Percentiles rank a stretch among this genome's conserved stretches.
phyloP scores from a whole-genome alignment of 2,329 filamentous ascomycete species.

The Chaetomium sp. region DNA sequence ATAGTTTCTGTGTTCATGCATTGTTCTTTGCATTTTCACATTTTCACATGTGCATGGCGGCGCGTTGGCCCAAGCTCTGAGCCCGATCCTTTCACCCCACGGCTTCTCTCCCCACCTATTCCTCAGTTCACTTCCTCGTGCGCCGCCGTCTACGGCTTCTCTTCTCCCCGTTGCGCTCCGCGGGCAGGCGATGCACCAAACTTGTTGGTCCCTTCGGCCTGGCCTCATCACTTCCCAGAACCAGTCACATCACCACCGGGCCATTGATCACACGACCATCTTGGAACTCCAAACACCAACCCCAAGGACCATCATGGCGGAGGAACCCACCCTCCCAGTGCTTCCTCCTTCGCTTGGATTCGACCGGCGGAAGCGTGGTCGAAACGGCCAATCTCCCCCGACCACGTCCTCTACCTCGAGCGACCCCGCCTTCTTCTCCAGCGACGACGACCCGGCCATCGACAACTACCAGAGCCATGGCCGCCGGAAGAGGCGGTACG shows the following conservation, averaged over 20 bases:
- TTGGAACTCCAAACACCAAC: no score
- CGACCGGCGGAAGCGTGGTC: conserved; percentile 33
- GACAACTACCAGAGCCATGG: conserved; percentile 54
- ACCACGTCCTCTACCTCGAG: conserved; percentile 51
- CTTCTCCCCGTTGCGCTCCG: no score
- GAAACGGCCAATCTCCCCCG: conserved; percentile 25
- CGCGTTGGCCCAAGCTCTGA: neutral
- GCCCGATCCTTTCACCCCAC: no score
- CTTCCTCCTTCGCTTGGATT: conserved; percentile 2
- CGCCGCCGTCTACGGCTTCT: no score
- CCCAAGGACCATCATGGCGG: conserved; percentile 1
- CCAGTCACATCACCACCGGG: no score
- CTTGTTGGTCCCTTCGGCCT: no score
- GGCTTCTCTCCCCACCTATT: no score
- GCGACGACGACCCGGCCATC: conserved; percentile 61
- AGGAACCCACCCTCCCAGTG: conserved; percentile 9
- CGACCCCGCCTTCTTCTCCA: conserved; percentile 65
- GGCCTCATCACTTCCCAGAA: no score
- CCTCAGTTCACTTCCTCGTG: no score
- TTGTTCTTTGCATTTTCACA: neutral
- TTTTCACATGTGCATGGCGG: neutral
- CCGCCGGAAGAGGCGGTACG: conserved; percentile 52
- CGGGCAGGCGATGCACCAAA: no score
- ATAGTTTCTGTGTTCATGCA: no score
- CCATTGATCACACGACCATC: no score